phyloP scores from a whole-genome alignment of 306 rosid genomes.

The Vicia villosa region DNA sequence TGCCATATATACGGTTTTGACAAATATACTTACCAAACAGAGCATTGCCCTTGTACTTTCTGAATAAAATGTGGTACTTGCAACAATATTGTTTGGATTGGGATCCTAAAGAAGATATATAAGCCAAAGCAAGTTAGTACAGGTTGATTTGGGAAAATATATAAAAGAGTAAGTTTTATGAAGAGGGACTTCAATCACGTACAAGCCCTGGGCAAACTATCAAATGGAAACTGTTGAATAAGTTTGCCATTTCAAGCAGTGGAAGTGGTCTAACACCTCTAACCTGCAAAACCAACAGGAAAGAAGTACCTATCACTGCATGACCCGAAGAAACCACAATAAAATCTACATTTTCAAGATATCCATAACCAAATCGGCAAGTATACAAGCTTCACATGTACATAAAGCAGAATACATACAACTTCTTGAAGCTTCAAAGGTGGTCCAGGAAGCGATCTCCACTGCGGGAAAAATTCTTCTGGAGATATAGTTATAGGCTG shows the following conservation, averaged over 20 bases:
- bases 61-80: conserved; percentile 86
- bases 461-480: conserved; percentile 95
- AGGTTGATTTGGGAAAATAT: conserved; percentile 25
- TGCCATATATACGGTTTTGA: conserved; percentile 5
- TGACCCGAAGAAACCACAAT: conserved; percentile 21
- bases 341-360: conserved; percentile 1
- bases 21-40: conserved; percentile 73
- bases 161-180: background rate
- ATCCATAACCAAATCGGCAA: conserved; percentile 4
- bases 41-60: conserved; percentile 96
- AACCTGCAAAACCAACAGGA: conserved; percentile 64
- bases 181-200: conserved; percentile 43
- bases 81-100: conserved; percentile 92
- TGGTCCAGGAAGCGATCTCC: conserved; percentile 96
- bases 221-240: conserved; percentile 66
- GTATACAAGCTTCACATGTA: conserved; percentile 21
- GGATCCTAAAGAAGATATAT: conserved; percentile 70
- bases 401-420: conserved; percentile 55
- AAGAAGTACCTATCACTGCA: conserved; percentile 37
- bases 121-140: conserved; percentile 29
- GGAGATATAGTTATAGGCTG: conserved; percentile 81
- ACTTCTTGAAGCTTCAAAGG: conserved; percentile 99
- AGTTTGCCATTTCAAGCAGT: conserved; percentile 81
- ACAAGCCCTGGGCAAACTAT: conserved; percentile 91
- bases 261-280: conserved; percentile 95